Evolutionary conservation across 495 filamentous ascomycete species (phyloP).

Genomic region (Aspergillus mulundensis): DNA sequence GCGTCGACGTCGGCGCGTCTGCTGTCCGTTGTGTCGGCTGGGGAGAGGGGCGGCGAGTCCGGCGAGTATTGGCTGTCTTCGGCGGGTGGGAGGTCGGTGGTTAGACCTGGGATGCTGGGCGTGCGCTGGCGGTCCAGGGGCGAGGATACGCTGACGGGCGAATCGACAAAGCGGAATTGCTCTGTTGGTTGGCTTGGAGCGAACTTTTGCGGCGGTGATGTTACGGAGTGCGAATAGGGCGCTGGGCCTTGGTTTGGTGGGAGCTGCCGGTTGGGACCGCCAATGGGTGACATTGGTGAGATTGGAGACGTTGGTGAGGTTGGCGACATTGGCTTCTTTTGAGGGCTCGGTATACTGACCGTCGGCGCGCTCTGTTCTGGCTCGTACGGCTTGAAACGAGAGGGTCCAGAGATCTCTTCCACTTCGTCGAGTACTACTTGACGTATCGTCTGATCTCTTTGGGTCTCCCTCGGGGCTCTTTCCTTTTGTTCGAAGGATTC

Average conservation of each 20-base stretch:
- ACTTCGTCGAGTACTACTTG: conserved; percentile 35
- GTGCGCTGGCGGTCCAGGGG: conserved; percentile 33
- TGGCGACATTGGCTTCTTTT: conserved; percentile 26
- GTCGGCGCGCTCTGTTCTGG: conserved; percentile 11
- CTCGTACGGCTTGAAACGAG: conserved; percentile 20
- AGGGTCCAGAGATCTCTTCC: conserved; percentile 21
- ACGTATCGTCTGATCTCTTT: conserved; percentile 35
- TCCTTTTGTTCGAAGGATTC: conserved; percentile 13
- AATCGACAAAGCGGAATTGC: conserved; percentile 53
- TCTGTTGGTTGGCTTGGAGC: conserved; percentile 42
- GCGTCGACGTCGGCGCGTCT: conserved; percentile 31
- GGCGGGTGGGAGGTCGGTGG: conserved; percentile 63
- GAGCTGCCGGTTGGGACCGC: conserved; percentile 13
- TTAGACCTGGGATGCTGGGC: conserved; percentile 51
- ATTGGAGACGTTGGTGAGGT: conserved; percentile 16
- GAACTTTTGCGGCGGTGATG: conserved; percentile 36
- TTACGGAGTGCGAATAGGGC: conserved; percentile 19
- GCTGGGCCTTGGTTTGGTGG: neutral
- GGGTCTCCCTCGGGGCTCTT: conserved; percentile 10
- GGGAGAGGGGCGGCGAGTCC: conserved; percentile 60
- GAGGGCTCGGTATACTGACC: conserved; percentile 7
- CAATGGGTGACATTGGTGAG: conserved; percentile 24
- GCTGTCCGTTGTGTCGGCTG: conserved; percentile 49
- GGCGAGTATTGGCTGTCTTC: conserved; percentile 56
- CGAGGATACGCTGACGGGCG: conserved; percentile 73